A percentile compares a stretch with the other conserved stretches of the same genome.
These are phyloP conservation scores for Bipolaris bicolor DNA, from an alignment of 2,329 filamentous ascomycete species.

Conservation along the genomic window DNA sequence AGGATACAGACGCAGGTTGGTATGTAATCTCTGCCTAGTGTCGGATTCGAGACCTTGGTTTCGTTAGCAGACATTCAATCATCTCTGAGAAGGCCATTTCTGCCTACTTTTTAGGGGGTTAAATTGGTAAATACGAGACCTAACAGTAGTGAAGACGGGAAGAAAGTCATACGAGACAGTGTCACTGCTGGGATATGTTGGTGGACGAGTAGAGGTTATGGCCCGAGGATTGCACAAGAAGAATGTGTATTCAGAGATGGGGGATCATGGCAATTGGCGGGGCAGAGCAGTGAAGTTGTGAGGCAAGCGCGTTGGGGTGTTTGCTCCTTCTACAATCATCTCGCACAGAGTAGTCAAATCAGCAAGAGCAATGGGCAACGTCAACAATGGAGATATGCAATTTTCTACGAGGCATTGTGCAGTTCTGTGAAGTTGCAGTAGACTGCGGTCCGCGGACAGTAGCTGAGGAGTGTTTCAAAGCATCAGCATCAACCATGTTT, in stretches of 20 bases:
- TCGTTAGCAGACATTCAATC: constrained; percentile 44
- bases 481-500: too few species aligned
- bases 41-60: constrained; percentile 40
- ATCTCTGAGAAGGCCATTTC: constrained; percentile 39
- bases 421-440: neutral
- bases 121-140: constrained; percentile 34
- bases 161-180: constrained; percentile 49
- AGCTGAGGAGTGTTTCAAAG: too few species aligned
- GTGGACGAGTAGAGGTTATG: constrained; percentile 31
- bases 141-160: constrained; percentile 44
- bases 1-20: constrained; percentile 14
- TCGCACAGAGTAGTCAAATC: neutral
- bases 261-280: neutral
- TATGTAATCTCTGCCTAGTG: constrained; percentile 28
- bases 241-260: constrained; percentile 10
- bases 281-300: neutral
- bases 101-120: constrained; percentile 32
- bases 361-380: neutral
- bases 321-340: constrained; percentile 12
- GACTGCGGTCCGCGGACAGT: too few species aligned
- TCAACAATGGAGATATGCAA: neutral
- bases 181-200: constrained; percentile 47
- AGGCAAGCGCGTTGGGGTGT: constrained; percentile 9
- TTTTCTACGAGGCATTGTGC: neutral
- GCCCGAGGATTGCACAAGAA: constrained; percentile 31